These are phyloP conservation scores for Blechomonas ayalai DNA, from an alignment of 208 protist species.

Conservation along the genomic window DNA sequence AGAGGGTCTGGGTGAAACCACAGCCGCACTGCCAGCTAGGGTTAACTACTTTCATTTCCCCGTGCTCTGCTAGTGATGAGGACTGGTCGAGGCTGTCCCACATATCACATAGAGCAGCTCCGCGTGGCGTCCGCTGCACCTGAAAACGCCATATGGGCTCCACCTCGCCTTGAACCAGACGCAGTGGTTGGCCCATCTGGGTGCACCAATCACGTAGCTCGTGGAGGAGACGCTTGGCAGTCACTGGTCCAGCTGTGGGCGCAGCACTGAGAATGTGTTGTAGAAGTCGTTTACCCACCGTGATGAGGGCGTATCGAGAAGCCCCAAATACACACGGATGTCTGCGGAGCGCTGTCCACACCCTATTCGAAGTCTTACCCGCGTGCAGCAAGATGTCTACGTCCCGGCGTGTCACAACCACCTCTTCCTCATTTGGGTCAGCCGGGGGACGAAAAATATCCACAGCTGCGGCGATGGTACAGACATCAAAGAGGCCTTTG, in stretches of 20 bases:
- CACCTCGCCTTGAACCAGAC: constrained; percentile 7
- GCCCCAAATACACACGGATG: constrained; percentile 3
- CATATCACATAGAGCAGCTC: no score
- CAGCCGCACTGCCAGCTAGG: constrained; percentile 62
- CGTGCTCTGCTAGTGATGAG: no score
- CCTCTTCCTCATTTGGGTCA: constrained; percentile 2
- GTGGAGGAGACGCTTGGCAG: constrained; percentile 13
- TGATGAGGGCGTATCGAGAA: constrained; percentile 29
- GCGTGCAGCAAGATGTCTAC: constrained; percentile 13
- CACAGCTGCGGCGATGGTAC: constrained; percentile 20
- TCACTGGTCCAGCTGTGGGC: no score
- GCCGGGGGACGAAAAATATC: constrained; percentile 17
- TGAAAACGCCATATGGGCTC: constrained; percentile 13
- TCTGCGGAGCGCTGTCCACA: constrained; percentile 12
- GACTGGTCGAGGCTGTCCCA: no score
- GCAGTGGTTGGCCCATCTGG: constrained; percentile 21
- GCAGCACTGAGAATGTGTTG: constrained; percentile 7
- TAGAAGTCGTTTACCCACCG: constrained; percentile 8
- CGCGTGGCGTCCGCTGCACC: constrained; percentile 10
- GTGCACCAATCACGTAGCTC: constrained; percentile 17
- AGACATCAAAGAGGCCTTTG: constrained; percentile 45
- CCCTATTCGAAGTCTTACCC: constrained; percentile 4
- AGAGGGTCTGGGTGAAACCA: constrained; percentile 13
- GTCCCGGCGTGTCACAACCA: neutral
- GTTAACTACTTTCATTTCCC: no score